Conservation (phyloP, 768 basidiomycete genomes). For the Mycena galopus region DNA sequence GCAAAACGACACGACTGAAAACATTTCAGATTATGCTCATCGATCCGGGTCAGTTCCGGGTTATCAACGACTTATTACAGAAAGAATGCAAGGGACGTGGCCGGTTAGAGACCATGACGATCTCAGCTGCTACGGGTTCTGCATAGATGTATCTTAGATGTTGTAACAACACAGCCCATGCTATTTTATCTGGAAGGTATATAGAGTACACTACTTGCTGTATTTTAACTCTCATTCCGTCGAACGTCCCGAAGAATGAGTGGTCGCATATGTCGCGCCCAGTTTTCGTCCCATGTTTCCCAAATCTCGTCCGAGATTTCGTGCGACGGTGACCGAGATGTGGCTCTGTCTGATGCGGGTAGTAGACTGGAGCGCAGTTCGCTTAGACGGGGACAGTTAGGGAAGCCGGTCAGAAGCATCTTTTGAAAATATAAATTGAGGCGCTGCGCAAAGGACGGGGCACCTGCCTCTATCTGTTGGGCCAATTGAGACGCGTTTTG, state of each 20-base stretch:
- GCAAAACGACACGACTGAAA: not conserved
- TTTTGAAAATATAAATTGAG: slow-evolving; percentile 41
- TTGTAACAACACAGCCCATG: not conserved
- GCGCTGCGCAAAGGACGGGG: slow-evolving; percentile 2
- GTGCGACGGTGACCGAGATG: slow-evolving; percentile 39
- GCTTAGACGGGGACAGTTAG: slow-evolving; percentile 63
- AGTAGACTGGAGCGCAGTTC: slow-evolving; percentile 66
- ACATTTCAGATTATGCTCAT: slow-evolving; percentile 84
- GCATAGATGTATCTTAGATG: slow-evolving; percentile 13
- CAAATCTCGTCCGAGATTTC: slow-evolving; percentile 36
- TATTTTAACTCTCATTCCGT: slow-evolving; percentile 21
- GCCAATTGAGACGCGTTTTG: slow-evolving; percentile 75
- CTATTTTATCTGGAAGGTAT: not conserved
- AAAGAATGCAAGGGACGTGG: slow-evolving; percentile 92
- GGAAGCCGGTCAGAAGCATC: slow-evolving; percentile 73
- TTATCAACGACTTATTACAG: slow-evolving; percentile 90
- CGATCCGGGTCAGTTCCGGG: slow-evolving; percentile 91
- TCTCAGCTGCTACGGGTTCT: slow-evolving; percentile 68
- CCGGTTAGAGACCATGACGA: slow-evolving; percentile 85
- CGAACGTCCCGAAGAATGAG: slow-evolving; percentile 59
- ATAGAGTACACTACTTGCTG: slow-evolving; percentile 22
- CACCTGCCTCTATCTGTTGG: slow-evolving; percentile 74
- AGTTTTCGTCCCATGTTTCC: slow-evolving; percentile 85
- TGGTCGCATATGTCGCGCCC: slow-evolving; percentile 77
- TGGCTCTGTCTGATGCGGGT: slow-evolving; percentile 44